Conservation (phyloP, 208 protist species). For the Leishmania lainsoni region DNA sequence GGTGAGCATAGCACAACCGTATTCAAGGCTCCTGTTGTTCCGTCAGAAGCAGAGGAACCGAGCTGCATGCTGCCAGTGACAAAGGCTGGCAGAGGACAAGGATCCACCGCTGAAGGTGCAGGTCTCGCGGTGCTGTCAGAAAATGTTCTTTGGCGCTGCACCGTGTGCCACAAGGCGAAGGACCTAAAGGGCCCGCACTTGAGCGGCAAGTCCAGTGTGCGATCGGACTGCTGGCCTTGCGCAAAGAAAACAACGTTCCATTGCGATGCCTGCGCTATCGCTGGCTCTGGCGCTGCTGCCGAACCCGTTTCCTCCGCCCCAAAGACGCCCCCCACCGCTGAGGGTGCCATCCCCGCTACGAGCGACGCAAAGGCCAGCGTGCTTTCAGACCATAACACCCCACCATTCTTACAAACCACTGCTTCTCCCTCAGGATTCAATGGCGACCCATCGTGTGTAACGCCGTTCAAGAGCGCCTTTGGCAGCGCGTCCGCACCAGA, state of each 20-base stretch:
- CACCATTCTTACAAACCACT: too few relatives aligned
- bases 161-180: slow-evolving; percentile 1
- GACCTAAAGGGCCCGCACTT: slow-evolving; percentile 2
- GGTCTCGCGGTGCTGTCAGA: too few relatives aligned
- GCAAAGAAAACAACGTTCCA: slow-evolving; percentile 3
- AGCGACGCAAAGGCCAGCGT: background rate
- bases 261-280: background rate
- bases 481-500: too few relatives aligned
- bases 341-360: too few relatives aligned
- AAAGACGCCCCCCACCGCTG: background rate
- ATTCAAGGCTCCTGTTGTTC: background rate
- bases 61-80: background rate
- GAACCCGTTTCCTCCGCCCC: background rate
- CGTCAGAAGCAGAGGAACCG: background rate
- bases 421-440: too few relatives aligned
- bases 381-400: too few relatives aligned
- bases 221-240: slow-evolving; percentile 7
- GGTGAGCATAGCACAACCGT: background rate
- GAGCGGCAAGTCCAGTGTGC: slow-evolving; percentile 1
- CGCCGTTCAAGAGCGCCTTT: background rate
- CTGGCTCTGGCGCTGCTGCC: background rate
- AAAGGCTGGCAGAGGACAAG: background rate
- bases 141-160: background rate
- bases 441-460: background rate
- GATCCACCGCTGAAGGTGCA: background rate